Evolutionary conservation across 2,329 filamentous ascomycete species (phyloP).

Genomic region (Aureobasidium vineae): DNA sequence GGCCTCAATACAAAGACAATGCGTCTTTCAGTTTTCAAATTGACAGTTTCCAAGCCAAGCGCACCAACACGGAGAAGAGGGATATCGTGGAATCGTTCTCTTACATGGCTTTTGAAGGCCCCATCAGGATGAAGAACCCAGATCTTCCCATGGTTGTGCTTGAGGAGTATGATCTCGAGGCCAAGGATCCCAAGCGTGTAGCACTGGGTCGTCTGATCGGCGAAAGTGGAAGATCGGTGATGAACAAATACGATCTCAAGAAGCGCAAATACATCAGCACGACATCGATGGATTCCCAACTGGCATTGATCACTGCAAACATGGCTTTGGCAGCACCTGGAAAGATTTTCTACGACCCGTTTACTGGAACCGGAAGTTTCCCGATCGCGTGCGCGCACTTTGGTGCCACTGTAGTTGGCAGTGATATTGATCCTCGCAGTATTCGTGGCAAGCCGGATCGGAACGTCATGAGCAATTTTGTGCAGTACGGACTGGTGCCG

Average conservation of each 20-base stretch:
- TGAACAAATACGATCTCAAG: slow-evolving; percentile 81
- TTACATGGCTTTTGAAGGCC: slow-evolving; percentile 74
- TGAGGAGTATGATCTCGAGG: slow-evolving; percentile 67
- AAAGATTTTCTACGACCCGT: slow-evolving; percentile 89
- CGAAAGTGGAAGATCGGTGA: slow-evolving; percentile 63
- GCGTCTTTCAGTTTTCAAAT: slow-evolving; percentile 78
- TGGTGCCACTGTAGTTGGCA: slow-evolving; percentile 77
- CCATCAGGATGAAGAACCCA: slow-evolving; percentile 71
- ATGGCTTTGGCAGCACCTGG: slow-evolving; percentile 78
- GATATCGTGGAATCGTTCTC: slow-evolving; percentile 77
- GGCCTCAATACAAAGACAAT: slow-evolving; percentile 61
- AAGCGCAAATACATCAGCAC: slow-evolving; percentile 92
- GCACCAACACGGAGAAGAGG: slow-evolving; percentile 61
- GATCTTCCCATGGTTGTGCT: slow-evolving; percentile 76
- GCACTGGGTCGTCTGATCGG: slow-evolving; percentile 73
- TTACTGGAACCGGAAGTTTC: slow-evolving; percentile 93
- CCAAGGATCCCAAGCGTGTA: slow-evolving; percentile 58
- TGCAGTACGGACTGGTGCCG: slow-evolving; percentile 68
- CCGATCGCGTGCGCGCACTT: slow-evolving; percentile 88
- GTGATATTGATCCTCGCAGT: slow-evolving; percentile 89
- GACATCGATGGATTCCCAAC: slow-evolving; percentile 94
- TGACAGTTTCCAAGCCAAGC: slow-evolving; percentile 76
- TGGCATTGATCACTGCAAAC: slow-evolving; percentile 89
- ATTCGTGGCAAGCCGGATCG: slow-evolving; percentile 66
- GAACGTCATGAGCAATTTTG: slow-evolving; percentile 68